Conservation (phyloP, 495 filamentous ascomycete species). For the Aspergillus taichungensis region DNA sequence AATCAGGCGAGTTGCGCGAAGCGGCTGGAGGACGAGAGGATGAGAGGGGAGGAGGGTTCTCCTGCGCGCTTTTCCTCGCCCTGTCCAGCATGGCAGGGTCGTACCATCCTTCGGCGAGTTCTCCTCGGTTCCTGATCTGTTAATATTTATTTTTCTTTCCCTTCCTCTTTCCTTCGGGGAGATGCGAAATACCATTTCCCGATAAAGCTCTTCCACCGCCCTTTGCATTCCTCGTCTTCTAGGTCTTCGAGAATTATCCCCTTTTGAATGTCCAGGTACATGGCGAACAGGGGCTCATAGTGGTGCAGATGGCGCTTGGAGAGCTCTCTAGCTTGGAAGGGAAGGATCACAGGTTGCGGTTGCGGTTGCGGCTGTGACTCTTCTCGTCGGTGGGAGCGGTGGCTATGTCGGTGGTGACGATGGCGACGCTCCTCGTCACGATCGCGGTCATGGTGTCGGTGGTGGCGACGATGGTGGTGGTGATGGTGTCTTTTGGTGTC, state of each 20-base stretch:
- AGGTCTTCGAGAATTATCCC: conserved; percentile 54
- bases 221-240: conserved; percentile 59
- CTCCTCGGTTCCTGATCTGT: conserved; percentile 70
- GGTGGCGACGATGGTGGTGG: conserved; percentile 13
- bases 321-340: conserved; percentile 55
- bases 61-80: conserved; percentile 25
- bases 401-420: conserved; percentile 10
- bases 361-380: conserved; percentile 5
- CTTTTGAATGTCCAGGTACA: conserved; percentile 91
- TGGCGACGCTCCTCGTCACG: conserved; percentile 23
- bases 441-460: conserved; percentile 15
- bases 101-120: conserved; percentile 92
- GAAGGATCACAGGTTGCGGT: conserved; percentile 40
- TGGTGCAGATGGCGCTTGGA: conserved; percentile 52
- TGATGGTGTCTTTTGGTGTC: conserved; percentile 5
- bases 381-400: conserved; percentile 7
- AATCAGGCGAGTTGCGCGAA: conserved; percentile 20
- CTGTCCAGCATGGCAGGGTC: conserved; percentile 56
- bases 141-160: conserved; percentile 3
- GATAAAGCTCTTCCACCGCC: conserved; percentile 90
- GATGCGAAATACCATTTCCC: conserved; percentile 64
- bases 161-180: background rate
- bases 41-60: conserved; percentile 1
- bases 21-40: background rate
- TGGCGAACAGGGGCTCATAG: conserved; percentile 66